Conservation (phyloP, 2,329 filamentous ascomycete genomes). For the Apiospora hydei region DNA sequence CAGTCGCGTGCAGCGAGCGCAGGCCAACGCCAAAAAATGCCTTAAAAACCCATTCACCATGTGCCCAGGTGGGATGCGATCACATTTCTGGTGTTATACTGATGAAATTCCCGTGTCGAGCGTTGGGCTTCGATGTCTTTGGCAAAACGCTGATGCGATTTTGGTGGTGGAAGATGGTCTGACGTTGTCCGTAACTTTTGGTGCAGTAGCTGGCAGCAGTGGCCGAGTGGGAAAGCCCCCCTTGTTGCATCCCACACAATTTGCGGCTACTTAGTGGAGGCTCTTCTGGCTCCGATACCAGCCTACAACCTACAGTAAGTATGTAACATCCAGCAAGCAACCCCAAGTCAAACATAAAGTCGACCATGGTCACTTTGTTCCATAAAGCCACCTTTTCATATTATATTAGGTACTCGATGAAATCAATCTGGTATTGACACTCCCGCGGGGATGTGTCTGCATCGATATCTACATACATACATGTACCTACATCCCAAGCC, state of each 20-base stretch:
- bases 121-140: slow-evolving; percentile 49
- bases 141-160: slow-evolving; percentile 36
- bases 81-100: slow-evolving; percentile 45
- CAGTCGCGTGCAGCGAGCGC: slow-evolving; percentile 57
- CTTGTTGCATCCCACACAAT: slow-evolving; percentile 16
- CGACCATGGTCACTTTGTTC: not conserved
- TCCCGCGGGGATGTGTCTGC: not conserved
- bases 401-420: not conserved
- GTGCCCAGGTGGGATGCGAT: slow-evolving; percentile 50
- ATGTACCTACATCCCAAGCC: not conserved
- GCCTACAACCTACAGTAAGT: not conserved
- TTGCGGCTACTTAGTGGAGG: not conserved
- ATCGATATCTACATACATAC: not conserved
- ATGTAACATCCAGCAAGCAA: not conserved
- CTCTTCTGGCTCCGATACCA: not conserved
- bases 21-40: slow-evolving; percentile 51
- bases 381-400: not conserved
- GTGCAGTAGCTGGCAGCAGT: slow-evolving; percentile 16
- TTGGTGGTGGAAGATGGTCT: slow-evolving; percentile 29
- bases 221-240: not conserved
- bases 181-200: slow-evolving; percentile 17
- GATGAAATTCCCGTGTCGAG: slow-evolving; percentile 55
- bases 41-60: slow-evolving; percentile 54
- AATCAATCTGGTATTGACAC: not conserved
- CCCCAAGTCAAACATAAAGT: not conserved